These are phyloP conservation scores for Monilinia polystroma DNA, from an alignment of 2,329 filamentous ascomycete genomes.

Conservation along the genomic window DNA sequence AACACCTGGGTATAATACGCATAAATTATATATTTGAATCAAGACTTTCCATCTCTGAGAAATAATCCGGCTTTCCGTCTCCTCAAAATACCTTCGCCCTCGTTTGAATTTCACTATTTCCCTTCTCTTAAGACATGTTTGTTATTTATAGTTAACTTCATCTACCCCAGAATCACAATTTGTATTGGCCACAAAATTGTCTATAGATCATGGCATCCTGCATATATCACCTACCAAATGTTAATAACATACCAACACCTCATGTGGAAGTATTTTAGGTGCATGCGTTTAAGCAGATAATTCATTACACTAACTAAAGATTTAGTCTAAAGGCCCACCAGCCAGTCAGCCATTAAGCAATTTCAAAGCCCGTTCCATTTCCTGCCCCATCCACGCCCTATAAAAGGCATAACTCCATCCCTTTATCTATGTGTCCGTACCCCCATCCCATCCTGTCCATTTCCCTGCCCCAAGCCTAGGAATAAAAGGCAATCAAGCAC, in stretches of 20 bases:
- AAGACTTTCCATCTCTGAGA: no score
- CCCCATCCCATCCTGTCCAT: not conserved
- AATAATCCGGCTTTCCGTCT: no score
- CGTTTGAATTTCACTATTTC: no score
- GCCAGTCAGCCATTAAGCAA: not conserved
- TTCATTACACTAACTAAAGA: constrained; percentile 5
- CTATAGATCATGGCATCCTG: no score
- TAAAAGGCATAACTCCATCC: constrained; percentile 3
- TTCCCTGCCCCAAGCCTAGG: not conserved
- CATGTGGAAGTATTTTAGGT: not conserved
- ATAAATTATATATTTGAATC: no score
- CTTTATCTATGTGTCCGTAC: not conserved
- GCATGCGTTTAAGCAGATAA: not conserved
- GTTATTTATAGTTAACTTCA: no score
- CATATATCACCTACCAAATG: not conserved
- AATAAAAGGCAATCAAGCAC: not conserved
- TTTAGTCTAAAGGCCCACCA: not conserved
- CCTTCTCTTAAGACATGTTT: no score
- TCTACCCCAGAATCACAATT: no score
- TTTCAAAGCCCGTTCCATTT: not conserved
- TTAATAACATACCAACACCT: not conserved
- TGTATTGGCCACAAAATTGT: no score
- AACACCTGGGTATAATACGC: no score
- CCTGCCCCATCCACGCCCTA: not conserved
- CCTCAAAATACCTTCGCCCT: no score